A percentile compares a stretch with the other conserved stretches of the same genome.
phyloP scores from a whole-genome alignment of 2,329 filamentous ascomycete genomes.

The Talaromyces sp. region DNA sequence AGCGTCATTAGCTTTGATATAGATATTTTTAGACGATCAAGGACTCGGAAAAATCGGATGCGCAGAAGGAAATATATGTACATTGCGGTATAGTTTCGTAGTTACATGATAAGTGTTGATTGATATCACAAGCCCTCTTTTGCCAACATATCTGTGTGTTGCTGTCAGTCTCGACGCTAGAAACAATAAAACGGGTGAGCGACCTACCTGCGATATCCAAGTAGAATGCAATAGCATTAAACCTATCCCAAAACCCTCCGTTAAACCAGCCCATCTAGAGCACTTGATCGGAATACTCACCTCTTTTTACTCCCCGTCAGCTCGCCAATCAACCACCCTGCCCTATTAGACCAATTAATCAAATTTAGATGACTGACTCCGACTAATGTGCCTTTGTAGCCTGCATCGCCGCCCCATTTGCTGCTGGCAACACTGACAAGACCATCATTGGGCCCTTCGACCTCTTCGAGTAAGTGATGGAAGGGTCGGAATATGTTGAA shows the following conservation, averaged over 20 bases:
- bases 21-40: too few relatives aligned
- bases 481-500: constrained; percentile 55
- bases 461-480: constrained; percentile 48
- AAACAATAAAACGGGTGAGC: not conserved
- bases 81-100: not conserved
- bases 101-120: not conserved
- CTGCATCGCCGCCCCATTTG: constrained; percentile 50
- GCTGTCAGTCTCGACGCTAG: not conserved
- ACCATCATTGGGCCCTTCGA: constrained; percentile 59
- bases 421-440: constrained; percentile 57
- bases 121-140: constrained; percentile 53
- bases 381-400: constrained; percentile 59
- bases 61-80: not conserved
- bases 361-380: constrained; percentile 60
- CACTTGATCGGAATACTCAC: constrained; percentile 27
- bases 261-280: not conserved
- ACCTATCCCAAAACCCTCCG: constrained; percentile 34
- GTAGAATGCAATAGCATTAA: constrained; percentile 62
- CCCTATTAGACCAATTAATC: constrained; percentile 62
- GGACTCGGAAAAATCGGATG: not conserved
- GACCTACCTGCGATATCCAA: constrained; percentile 58
- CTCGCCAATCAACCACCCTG: constrained; percentile 55
- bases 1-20: not conserved
- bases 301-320: constrained; percentile 52
- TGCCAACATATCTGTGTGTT: constrained; percentile 57